Percentiles rank a stretch among this genome's conserved stretches.
Conservation (phyloP, 345 rosid species). For the Populus pruinosa region DNA sequence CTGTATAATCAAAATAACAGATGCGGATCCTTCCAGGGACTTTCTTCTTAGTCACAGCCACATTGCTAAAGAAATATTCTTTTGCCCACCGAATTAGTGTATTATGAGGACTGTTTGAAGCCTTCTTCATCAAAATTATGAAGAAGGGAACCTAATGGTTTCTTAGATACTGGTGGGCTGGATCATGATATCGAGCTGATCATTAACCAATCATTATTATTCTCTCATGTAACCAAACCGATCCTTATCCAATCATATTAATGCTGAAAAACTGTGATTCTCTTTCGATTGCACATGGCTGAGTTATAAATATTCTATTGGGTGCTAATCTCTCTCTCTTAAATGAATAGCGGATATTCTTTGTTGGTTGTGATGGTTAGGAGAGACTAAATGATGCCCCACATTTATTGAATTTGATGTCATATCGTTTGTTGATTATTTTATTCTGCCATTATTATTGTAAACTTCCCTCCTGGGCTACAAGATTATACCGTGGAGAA, state of each 20-base stretch:
- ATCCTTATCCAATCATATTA: neutral
- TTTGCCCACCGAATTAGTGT: neutral
- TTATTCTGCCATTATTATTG: neutral
- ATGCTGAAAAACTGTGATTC: neutral
- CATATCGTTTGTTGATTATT: neutral
- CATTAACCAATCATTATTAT: neutral
- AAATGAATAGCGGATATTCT: no score
- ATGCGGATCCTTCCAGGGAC: neutral
- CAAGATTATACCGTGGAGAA: conserved; percentile 53
- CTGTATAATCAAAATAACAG: neutral
- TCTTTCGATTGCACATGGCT: neutral
- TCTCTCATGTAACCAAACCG: no score
- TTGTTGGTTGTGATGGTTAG: neutral
- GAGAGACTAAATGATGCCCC: neutral
- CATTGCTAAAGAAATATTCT: neutral
- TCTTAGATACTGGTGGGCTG: neutral
- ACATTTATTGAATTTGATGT: neutral
- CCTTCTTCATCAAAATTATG: neutral
- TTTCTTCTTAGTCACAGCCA: neutral
- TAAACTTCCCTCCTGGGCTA: conserved; percentile 38
- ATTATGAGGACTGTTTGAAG: neutral
- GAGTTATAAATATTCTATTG: no score
- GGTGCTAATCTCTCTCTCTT: neutral
- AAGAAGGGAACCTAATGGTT: neutral
- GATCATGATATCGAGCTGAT: neutral